Evolutionary conservation across 257 asterid species (phyloP), one percentile per base, ranked within the genome.

Genomic region (Lycium barbarum): DNA sequence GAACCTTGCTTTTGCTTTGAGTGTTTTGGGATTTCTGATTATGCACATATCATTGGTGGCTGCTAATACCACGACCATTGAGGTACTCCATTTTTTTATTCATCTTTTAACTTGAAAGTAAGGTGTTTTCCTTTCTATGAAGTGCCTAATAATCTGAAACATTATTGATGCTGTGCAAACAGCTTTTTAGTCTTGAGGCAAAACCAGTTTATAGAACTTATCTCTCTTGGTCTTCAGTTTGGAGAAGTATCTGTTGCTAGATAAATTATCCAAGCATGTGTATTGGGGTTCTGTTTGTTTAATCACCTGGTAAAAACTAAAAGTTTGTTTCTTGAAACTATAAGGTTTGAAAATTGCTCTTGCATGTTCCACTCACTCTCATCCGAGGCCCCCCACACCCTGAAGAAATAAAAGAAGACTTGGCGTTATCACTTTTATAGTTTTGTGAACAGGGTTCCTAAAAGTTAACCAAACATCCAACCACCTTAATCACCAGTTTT

Each of bases 1-100:
- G 85, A 94, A 97, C 87, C 91, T 97, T 90, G 99, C 99, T 45
- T 97, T 97, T 90, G 94, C 99, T 78, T 92, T 97, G 92, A 95
- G 99, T 45, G 97, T 97, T 71, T 82, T 97, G 97, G 99, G 99
- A 33, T 95, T 97, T 89, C 90, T 97, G 85, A 97, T 97, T 83
- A 95, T 97, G 99, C 99, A 97, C 90, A 91, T 97, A 83, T 92
- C 98, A 0, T 85, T 97, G 91, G 98, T 97, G 73, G 90, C 91
- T 76, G 95, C 86, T 86, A 97, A 97, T 85, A 97, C 99, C 81
- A 95, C 99, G 2, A 97, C 99, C 51, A 95, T 97, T 89, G 99
- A 97, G 99, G 99, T 97, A 91, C 83, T 78, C 61, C 63, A 26
- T 53, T 51, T 33, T 76, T 53, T 20, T 74, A 26, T 51, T 76